These are phyloP conservation scores for Torulaspora microellipsoides DNA, from an alignment of 805 yeast species.

Conservation along the genomic window DNA sequence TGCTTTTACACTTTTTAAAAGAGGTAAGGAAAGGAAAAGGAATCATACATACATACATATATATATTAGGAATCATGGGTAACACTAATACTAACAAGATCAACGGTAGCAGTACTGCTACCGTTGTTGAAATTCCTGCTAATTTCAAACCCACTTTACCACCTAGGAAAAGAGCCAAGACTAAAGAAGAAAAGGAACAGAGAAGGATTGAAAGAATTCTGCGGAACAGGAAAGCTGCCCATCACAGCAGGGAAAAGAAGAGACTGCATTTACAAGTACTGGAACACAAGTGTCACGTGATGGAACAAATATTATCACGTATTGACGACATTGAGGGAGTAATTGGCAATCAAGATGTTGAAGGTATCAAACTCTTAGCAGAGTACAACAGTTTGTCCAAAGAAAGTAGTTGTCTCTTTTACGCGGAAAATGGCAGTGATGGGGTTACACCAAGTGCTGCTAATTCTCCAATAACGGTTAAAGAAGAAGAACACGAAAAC, in stretches of 20 bases:
- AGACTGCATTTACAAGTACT: slow-evolving; percentile 84
- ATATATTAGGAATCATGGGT: neutral
- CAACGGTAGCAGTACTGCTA: too few species aligned
- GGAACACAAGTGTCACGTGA: slow-evolving; percentile 45
- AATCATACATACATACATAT: neutral
- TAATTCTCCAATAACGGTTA: too few species aligned
- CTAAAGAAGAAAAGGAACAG: slow-evolving; percentile 95
- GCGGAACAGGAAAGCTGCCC: slow-evolving; percentile 95
- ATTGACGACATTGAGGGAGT: slow-evolving; percentile 20
- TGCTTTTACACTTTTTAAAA: neutral
- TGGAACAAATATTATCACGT: slow-evolving; percentile 26
- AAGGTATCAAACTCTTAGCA: slow-evolving; percentile 10
- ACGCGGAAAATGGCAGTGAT: neutral
- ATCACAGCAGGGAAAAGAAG: slow-evolving; percentile 94
- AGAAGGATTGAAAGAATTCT: slow-evolving; percentile 88
- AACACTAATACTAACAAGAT: neutral
- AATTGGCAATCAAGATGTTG: slow-evolving; percentile 9
- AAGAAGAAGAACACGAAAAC: neutral
- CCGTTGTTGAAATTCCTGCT: slow-evolving; percentile 29
- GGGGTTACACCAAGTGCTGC: neutral
- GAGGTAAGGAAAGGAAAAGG: neutral
- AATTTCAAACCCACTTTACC: slow-evolving; percentile 58
- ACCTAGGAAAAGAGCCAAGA: slow-evolving; percentile 94
- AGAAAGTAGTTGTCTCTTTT: neutral
- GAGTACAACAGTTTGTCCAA: slow-evolving; percentile 5